Base-by-base conservation (phyloP, 2,329 filamentous ascomycete species). In the Trichophyton verrucosum region DNA sequence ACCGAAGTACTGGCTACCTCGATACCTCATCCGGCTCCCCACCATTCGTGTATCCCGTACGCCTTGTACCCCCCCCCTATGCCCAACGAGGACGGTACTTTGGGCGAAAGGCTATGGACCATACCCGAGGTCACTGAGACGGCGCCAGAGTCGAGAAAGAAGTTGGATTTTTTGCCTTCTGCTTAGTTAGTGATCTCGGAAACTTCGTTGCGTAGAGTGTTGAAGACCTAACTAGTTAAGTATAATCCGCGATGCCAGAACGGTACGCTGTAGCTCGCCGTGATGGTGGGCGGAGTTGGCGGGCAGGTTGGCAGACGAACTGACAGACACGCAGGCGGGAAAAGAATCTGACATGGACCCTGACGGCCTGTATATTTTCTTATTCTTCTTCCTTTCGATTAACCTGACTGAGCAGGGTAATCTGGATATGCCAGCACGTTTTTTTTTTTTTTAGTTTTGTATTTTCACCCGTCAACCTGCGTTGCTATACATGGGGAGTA, bases 1-100 rank as follows among this genome's bases (percentile, higher is more conserved):
- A 20, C 49, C 30, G 40, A 55, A 55, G 49, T 55, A 55, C 49
- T 55, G 49, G 27, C 49, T 55, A 55, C 49, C 49, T 55, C 13
- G 49, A 33, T 55, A 36, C 24, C 27, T 55, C 30, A 33, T 55
- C 49, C 15, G 49, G 49, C 49, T 17, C 27, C 33, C 49, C 49
- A 55, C 49, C 27, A 6, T 55, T 55, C 49, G 49, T 55, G 49
- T 55, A 36, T 36, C 49, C 33, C 49, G 49, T 55, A 55, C 49
- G 30, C 49, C 33, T 13, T 55, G 49, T 55, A 15, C 24, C 49
- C 49, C 24, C 49, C 49, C 49, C 49, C 11, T 55, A 17, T 55
- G 30, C 27, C n/a, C 7, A 27, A 15, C 49, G 9, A 36, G 27
- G 7, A 7, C 13, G 27, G 9, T 53, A 53, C 49, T 7, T 53